Percentiles rank a stretch among this genome's conserved stretches.
Conservation (phyloP, 2,329 filamentous ascomycete species). For the Diaporthe vexans region DNA sequence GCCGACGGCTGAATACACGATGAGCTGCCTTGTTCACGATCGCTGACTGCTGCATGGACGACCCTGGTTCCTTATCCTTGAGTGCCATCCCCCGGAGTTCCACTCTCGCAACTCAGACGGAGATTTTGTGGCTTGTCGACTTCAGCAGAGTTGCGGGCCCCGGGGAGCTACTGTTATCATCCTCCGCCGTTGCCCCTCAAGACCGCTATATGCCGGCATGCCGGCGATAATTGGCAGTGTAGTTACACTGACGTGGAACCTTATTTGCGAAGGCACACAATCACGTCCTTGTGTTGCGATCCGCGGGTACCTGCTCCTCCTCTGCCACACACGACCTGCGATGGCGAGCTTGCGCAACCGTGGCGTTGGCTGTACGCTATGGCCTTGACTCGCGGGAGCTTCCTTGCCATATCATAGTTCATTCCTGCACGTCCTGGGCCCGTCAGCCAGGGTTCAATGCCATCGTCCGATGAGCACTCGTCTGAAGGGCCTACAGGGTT, state of each 20-base stretch:
- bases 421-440: constrained; percentile 1
- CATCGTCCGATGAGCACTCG: constrained; percentile 27
- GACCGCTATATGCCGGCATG: constrained; percentile 17
- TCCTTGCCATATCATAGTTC: constrained; percentile 15
- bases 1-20: constrained; percentile 3
- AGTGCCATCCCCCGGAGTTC: constrained; percentile 6
- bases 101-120: constrained; percentile 15
- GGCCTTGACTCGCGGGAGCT: constrained; percentile 7
- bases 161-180: constrained; percentile 8
- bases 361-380: constrained; percentile 20
- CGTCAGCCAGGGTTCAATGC: constrained; percentile 10
- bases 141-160: constrained; percentile 32
- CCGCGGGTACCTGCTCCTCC: constrained; percentile 32
- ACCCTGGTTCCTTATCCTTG: constrained; percentile 14
- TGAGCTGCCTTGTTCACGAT: background rate
- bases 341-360: constrained; percentile 17
- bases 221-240: background rate
- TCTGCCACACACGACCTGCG: background rate
- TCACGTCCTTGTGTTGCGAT: constrained; percentile 37
- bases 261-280: constrained; percentile 32
- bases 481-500: constrained; percentile 29
- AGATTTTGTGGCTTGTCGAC: constrained; percentile 16
- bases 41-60: constrained; percentile 1
- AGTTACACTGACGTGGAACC: constrained; percentile 16
- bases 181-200: background rate